These are phyloP conservation scores for Fraxinus nigra DNA, from an alignment of 305 asterid species.

Conservation along the genomic window DNA sequence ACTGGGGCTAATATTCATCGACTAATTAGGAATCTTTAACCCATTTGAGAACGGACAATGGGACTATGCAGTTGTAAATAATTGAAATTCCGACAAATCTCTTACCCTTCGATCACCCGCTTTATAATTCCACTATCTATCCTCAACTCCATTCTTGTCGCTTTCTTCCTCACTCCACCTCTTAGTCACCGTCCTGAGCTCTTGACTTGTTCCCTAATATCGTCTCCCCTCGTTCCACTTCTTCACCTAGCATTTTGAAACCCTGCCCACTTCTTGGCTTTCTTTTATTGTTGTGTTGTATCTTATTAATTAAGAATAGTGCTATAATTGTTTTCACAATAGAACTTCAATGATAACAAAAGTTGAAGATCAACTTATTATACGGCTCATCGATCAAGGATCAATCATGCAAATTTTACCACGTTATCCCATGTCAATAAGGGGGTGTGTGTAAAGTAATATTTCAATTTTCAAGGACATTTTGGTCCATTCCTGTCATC, in stretches of 20 bases:
- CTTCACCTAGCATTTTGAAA: background rate
- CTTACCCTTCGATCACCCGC: background rate
- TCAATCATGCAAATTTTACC: background rate
- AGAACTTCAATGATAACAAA: background rate
- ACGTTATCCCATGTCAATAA: background rate
- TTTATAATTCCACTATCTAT: background rate
- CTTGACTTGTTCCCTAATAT: background rate
- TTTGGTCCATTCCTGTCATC: slow-evolving; percentile 16
- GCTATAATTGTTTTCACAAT: background rate
- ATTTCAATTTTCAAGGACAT: slow-evolving; percentile 18
- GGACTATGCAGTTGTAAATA: background rate
- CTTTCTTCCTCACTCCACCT: background rate
- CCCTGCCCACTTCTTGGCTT: background rate
- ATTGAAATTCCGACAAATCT: background rate
- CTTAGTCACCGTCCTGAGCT: background rate
- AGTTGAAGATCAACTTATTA: background rate
- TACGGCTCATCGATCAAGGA: background rate
- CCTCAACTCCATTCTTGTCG: background rate
- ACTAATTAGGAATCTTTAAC: background rate
- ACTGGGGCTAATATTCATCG: background rate
- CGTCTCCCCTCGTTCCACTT: background rate
- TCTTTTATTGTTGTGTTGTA: background rate
- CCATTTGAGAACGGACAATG: background rate
- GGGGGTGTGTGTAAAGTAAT: background rate
- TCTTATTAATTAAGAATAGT: background rate